These are phyloP conservation scores for Candida multigemmis DNA, from an alignment of 805 yeast species.

Conservation along the genomic window DNA sequence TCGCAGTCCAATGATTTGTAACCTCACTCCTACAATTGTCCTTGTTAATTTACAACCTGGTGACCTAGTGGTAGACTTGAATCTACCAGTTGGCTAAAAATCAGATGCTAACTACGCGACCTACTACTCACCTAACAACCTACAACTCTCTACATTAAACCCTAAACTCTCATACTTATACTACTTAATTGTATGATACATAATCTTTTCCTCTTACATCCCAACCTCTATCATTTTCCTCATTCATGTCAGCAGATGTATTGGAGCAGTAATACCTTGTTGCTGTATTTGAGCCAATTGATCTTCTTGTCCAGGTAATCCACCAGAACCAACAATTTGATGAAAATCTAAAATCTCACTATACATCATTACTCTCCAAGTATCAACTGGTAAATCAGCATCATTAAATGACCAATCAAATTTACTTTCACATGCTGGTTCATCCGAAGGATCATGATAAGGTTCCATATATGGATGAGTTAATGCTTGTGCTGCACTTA, in stretches of 20 bases:
- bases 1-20: too few species aligned
- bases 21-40: too few species aligned
- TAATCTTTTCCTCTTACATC: constrained; percentile 1
- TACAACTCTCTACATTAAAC: too few species aligned
- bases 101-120: too few species aligned
- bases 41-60: too few species aligned
- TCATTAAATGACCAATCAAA: constrained; percentile 99
- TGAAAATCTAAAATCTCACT: constrained; percentile 95
- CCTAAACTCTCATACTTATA: too few species aligned
- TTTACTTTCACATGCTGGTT: constrained; percentile 85
- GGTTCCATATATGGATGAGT: constrained; percentile 88
- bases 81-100: too few species aligned
- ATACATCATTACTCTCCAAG: constrained; percentile 99
- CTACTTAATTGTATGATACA: too few species aligned
- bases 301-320: constrained; percentile 11
- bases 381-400: constrained; percentile 94
- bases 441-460: constrained; percentile 96
- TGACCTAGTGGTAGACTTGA: too few species aligned
- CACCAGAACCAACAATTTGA: constrained; percentile 55
- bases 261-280: constrained; percentile 18
- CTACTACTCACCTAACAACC: too few species aligned
- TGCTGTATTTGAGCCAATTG: constrained; percentile 16
- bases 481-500: constrained; percentile 85
- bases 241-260: too few species aligned
- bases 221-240: too few species aligned